Evolutionary conservation across 495 filamentous ascomycete species (phyloP), one percentile per base, ranked within the genome.

Genomic region (Aspergillus bridgeri): DNA sequence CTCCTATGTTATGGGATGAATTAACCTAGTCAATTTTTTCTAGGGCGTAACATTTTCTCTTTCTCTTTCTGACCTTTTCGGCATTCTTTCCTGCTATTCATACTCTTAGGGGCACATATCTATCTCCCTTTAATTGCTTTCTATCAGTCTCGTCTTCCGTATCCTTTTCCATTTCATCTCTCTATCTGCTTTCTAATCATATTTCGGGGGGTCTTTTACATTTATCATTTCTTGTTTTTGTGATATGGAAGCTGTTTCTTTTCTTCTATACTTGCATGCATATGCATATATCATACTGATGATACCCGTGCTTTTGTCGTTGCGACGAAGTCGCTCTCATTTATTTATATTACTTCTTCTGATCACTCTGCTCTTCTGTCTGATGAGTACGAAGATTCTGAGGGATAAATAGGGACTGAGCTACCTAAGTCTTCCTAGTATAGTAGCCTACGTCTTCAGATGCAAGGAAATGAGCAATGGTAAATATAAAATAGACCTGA

Each of bases 1-100:
- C 76, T 13, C 76, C 76, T 25, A 70, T 79, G 67, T 57, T 70
- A 24, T 79, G 75, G 76, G 75, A 79, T 66, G 74, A 76, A 48
- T 42, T 77, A 29, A 43, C 64, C 20, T 77, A 58, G 51, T 42
- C 22, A n/a, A 1, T 23, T 5, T 8, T n/a, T 48, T 42, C 20
- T 23, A 42, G 29, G 20, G 33, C 9, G 33, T 38, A 38, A 1
- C 11, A 13, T 13, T 38, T 38, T 48, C 47, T 6, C 24, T 29
- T 48, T 24, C 46, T 29, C 15, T 29, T 50, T 29, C 48, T 29
- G n/a, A n/a, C n/a, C n/a, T n/a, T n/a, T n/a, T n/a, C n/a, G n/a
- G n/a, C 9, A 49, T 42, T 43, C 22, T 51, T 17, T 38, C 9
- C 9, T 38, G n/a, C n/a, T 38, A 11, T 38, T 38, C 5, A 15